Evolutionary conservation across 257 asterid species (phyloP).

Genomic region (Echium plantagineum): DNA sequence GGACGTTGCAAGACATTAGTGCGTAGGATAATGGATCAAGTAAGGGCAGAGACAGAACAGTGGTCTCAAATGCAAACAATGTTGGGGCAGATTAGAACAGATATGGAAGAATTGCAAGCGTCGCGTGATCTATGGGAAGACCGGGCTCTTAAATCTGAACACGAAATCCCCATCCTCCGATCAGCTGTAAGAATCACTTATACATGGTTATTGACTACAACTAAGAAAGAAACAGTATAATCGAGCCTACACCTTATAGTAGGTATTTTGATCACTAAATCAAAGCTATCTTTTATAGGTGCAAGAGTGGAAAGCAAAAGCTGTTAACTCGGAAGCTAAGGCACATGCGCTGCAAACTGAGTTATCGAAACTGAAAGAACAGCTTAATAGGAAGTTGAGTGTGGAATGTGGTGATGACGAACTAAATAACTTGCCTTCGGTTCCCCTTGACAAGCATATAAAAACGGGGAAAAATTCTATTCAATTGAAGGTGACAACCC

Average conservation of each 20-base stretch:
- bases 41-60: slow-evolving; percentile 85
- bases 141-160: slow-evolving; percentile 37
- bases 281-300: slow-evolving; percentile 26
- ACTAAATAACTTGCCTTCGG: slow-evolving; percentile 12
- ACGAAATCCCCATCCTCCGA: slow-evolving; percentile 35
- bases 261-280: too few relatives aligned
- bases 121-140: slow-evolving; percentile 78
- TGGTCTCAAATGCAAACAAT: slow-evolving; percentile 94
- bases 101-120: slow-evolving; percentile 61
- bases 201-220: neutral
- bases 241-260: neutral
- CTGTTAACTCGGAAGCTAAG: slow-evolving; percentile 36
- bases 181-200: slow-evolving; percentile 33
- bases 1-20: slow-evolving; percentile 75
- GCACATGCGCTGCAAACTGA: slow-evolving; percentile 31
- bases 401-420: slow-evolving; percentile 4
- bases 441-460: slow-evolving; percentile 27
- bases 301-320: slow-evolving; percentile 61
- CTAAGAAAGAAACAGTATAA: neutral
- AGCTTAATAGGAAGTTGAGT: slow-evolving; percentile 19
- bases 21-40: slow-evolving; percentile 62
- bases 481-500: slow-evolving; percentile 14
- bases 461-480: slow-evolving; percentile 23
- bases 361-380: slow-evolving; percentile 24
- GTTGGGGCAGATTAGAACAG: slow-evolving; percentile 63